Percentiles rank a stretch among this genome's conserved stretches.
These are phyloP conservation scores for Neolentinus lepideus DNA, from an alignment of 1,284 basidiomycete genomes.

Conservation along the genomic window DNA sequence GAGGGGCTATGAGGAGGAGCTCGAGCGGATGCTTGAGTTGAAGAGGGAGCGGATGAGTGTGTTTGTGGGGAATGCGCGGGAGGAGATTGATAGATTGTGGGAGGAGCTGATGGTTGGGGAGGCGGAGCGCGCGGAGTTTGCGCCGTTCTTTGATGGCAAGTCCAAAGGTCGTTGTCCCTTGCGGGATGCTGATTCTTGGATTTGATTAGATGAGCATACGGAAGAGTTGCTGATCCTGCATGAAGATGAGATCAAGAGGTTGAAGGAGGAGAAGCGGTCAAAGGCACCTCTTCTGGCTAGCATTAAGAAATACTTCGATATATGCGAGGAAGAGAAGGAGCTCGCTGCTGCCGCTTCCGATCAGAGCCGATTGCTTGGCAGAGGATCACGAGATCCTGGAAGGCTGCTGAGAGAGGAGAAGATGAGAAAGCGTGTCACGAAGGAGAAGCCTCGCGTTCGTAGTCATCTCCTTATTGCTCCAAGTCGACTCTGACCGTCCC, in stretches of 20 bases:
- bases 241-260: conserved; percentile 78
- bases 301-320: conserved; percentile 85
- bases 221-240: conserved; percentile 86
- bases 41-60: conserved; percentile 84
- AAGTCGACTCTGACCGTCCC: neutral
- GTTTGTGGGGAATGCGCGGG: conserved; percentile 80
- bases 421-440: conserved; percentile 92
- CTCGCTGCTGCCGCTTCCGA: conserved; percentile 77
- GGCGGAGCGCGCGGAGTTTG: conserved; percentile 77
- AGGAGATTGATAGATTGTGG: conserved; percentile 81
- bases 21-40: conserved; percentile 85
- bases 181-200: conserved; percentile 3
- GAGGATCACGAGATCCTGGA: conserved; percentile 75
- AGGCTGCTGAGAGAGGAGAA: conserved; percentile 90
- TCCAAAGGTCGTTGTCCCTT: conserved; percentile 6
- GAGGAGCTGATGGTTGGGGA: conserved; percentile 83
- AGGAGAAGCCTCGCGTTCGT: conserved; percentile 88
- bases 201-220: conserved; percentile 67
- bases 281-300: conserved; percentile 74
- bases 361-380: conserved; percentile 67
- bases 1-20: conserved; percentile 80
- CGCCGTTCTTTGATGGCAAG: conserved; percentile 75
- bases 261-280: conserved; percentile 74
- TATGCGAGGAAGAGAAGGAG: conserved; percentile 89
- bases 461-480: neutral